Evolutionary conservation across 352 stramenopile genomes (phyloP).

Genomic region (Pilasporangium apinafurcum): DNA sequence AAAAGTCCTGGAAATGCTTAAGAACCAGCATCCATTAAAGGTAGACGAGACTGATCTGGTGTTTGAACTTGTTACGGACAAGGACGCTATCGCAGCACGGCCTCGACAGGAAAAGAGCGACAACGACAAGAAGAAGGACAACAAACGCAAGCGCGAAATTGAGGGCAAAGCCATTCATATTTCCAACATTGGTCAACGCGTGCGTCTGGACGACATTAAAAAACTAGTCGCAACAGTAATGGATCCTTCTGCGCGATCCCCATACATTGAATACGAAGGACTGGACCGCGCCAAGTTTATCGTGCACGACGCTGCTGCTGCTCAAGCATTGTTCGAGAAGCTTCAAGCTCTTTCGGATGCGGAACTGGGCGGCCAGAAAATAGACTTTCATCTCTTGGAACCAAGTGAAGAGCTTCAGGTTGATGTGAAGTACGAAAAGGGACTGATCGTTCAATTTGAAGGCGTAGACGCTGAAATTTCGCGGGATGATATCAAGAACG

Average conservation of each 20-base stretch:
- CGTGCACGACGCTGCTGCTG: conserved; percentile 30
- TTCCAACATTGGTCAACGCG: conserved; percentile 66
- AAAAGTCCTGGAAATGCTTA: conserved; percentile 40
- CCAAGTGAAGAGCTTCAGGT: conserved; percentile 63
- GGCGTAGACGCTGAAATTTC: conserved; percentile 74
- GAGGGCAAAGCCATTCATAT: conserved; percentile 79
- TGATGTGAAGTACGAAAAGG: conserved; percentile 77
- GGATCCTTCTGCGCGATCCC: conserved; percentile 35
- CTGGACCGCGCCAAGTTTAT: conserved; percentile 72
- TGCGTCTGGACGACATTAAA: conserved; percentile 81
- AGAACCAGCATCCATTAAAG: conserved; percentile 28
- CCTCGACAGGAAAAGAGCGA: conserved; percentile 38
- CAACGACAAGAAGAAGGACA: conserved; percentile 45
- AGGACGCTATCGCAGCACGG: conserved; percentile 57
- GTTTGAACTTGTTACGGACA: conserved; percentile 78
- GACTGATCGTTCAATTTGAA: conserved; percentile 81
- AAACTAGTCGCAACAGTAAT: conserved; percentile 58
- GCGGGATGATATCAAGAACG: conserved; percentile 83
- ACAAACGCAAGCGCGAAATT: conserved; percentile 65
- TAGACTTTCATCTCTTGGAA: conserved; percentile 71
- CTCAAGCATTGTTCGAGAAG: conserved; percentile 67
- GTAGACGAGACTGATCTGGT: conserved; percentile 55
- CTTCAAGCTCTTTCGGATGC: conserved; percentile 45
- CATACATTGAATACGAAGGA: conserved; percentile 80
- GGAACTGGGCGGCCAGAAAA: conserved; percentile 69